Evolutionary conservation across 208 protist species (phyloP).

Genomic region (Crithidia expoeki): DNA sequence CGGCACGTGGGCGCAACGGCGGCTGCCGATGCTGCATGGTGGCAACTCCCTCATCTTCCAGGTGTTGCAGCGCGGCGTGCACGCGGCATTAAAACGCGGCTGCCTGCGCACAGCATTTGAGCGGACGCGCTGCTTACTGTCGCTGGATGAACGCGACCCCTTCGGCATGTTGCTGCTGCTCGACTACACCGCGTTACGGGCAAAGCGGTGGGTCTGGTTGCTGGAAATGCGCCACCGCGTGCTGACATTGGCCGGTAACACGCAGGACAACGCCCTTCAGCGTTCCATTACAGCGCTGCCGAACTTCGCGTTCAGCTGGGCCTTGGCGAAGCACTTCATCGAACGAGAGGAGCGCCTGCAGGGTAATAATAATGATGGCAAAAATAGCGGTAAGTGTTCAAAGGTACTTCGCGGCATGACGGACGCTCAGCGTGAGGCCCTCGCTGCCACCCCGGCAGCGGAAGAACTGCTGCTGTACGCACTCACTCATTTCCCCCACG

Average conservation of each 20-base stretch:
- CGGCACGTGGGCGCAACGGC: slow-evolving; percentile 59
- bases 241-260: not conserved
- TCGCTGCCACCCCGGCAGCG: slow-evolving; percentile 45
- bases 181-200: slow-evolving; percentile 80
- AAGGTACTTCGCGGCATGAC: slow-evolving; percentile 68
- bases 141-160: slow-evolving; percentile 75
- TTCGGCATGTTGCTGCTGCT: slow-evolving; percentile 65
- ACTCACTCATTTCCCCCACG: slow-evolving; percentile 59
- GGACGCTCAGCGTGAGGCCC: slow-evolving; percentile 29
- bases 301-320: slow-evolving; percentile 80
- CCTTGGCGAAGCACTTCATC: slow-evolving; percentile 73
- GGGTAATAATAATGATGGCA: slow-evolving; percentile 7
- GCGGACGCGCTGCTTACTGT: slow-evolving; percentile 65
- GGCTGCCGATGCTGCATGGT: slow-evolving; percentile 35
- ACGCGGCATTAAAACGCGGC: slow-evolving; percentile 71
- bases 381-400: slow-evolving; percentile 26
- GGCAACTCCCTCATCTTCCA: slow-evolving; percentile 64
- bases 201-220: slow-evolving; percentile 83
- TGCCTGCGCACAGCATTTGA: slow-evolving; percentile 80
- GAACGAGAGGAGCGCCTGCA: slow-evolving; percentile 48
- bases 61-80: slow-evolving; percentile 60
- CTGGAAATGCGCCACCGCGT: slow-evolving; percentile 49
- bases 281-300: slow-evolving; percentile 49
- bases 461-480: slow-evolving; percentile 52
- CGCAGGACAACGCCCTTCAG: slow-evolving; percentile 25